Base-by-base conservation (phyloP, 805 yeast species). In the Teunomyces tritomae region DNA sequence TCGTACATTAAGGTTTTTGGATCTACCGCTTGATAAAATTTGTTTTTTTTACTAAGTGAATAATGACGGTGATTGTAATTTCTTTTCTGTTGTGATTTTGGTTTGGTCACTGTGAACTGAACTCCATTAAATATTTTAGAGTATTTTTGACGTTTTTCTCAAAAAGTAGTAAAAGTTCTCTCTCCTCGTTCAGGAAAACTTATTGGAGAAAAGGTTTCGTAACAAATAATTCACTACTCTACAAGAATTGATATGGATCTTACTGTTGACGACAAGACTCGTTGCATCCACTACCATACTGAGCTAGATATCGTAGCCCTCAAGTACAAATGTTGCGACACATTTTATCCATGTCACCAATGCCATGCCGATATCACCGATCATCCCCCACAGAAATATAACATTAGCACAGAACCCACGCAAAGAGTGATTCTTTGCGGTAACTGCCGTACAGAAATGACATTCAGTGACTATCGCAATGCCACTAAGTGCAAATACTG, bases 261-360 rank as follows among this genome's bases (percentile, higher is more conserved):
- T 26, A 28, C 40, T 8, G 29, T 37, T 26, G 40, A 37, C 28
- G 24, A 42, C 7, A 47, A 65, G 20, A 72, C 77, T 3, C 50
- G 77, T 17, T 73, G 77, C 44, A 30, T 41, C 5, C 77, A 73
- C 59, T 72, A 71, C 52, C 64, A 68, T 44, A 50, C 61, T 37
- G 44, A 34, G 3, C 56, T 67, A 2, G 77, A 73, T 51, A 58
- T 73, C 8, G 66, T 73, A 3, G 76, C 76, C 9, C 53, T 73
- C 39, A 69, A 67, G 48, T 71, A 67, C 53, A 59, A 59, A 49
- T 73, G 77, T 56, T 73, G 77, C 49, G 52, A 48, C 4, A 42
- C 45, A 11, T 73, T 63, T 48, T 73, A 59, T 49, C 74, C 76
- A 2, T 73, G 77, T 55, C 68, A 56, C 54, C 49, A 68, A 51